Percentiles rank a stretch among this genome's conserved stretches.
These are phyloP conservation scores for Pythium rhizo-oryzae DNA, from an alignment of 352 stramenopile genomes.

Conservation along the genomic window DNA sequence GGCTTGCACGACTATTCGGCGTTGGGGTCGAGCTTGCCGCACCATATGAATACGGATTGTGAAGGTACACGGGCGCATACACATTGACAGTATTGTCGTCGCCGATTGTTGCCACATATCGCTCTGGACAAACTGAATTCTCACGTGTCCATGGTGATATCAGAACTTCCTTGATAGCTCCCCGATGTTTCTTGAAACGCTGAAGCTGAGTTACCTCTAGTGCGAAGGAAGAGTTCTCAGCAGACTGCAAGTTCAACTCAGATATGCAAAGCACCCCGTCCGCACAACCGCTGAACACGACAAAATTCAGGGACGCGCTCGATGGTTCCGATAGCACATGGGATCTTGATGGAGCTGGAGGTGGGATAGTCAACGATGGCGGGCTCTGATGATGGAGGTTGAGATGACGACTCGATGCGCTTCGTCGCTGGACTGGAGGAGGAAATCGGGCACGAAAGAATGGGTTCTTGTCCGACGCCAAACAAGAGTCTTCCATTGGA, in stretches of 20 bases:
- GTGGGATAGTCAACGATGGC: conserved; percentile 16
- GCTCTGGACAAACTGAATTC: conserved; percentile 46
- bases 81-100: conserved; percentile 60
- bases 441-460: conserved; percentile 63
- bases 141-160: conserved; percentile 49
- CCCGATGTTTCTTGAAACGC: conserved; percentile 60
- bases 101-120: conserved; percentile 64
- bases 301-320: conserved; percentile 51
- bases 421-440: conserved; percentile 35
- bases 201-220: conserved; percentile 53
- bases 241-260: conserved; percentile 45
- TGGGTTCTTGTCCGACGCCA: conserved; percentile 62
- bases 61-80: conserved; percentile 59
- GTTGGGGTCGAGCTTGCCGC: not conserved
- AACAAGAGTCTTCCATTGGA: conserved; percentile 34
- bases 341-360: not conserved
- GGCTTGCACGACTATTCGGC: not conserved
- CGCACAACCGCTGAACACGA: conserved; percentile 70
- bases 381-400: conserved; percentile 24
- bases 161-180: conserved; percentile 63
- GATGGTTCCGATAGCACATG: not conserved
- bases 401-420: conserved; percentile 37
- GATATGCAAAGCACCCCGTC: conserved; percentile 62
- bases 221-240: conserved; percentile 33
- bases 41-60: conserved; percentile 35